Evolutionary conservation across 345 rosid species (phyloP).

Genomic region (Anacardium occidentale): DNA sequence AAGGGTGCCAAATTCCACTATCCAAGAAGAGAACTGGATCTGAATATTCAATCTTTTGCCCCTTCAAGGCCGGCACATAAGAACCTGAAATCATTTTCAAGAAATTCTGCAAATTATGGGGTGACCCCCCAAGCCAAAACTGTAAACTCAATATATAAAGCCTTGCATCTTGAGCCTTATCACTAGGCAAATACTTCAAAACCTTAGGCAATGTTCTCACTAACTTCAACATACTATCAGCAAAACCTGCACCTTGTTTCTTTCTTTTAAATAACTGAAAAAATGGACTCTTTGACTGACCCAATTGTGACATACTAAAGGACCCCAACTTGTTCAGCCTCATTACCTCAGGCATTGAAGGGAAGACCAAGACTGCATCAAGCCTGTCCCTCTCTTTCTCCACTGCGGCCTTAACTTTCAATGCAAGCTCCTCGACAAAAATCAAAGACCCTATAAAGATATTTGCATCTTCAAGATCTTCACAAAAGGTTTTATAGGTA

Average conservation of each 20-base stretch:
- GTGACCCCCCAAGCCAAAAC: conserved; percentile 99
- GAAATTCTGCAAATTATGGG: conserved; percentile 91
- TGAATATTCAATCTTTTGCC: conserved; percentile 65
- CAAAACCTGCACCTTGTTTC: conserved; percentile 93
- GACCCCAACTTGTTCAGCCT: conserved; percentile 95
- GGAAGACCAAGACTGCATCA: conserved; percentile 95
- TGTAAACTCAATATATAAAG: conserved; percentile 92
- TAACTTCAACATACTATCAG: conserved; percentile 93
- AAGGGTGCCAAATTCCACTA: conserved; percentile 94
- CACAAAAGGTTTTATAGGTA: conserved; percentile 70
- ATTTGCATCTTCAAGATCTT: conserved; percentile 87
- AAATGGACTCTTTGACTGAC: conserved; percentile 90
- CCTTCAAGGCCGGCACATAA: conserved; percentile 82
- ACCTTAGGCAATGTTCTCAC: conserved; percentile 96
- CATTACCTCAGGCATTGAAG: conserved; percentile 99
- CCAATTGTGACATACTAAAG: conserved; percentile 95
- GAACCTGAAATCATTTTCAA: conserved; percentile 92
- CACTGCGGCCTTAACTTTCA: conserved; percentile 84
- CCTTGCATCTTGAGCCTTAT: conserved; percentile 98
- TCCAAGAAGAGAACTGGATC: conserved; percentile 94
- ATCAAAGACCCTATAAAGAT: conserved; percentile 92
- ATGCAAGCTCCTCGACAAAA: conserved; percentile 90
- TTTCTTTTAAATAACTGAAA: conserved; percentile 92
- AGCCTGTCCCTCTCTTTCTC: conserved; percentile 94
- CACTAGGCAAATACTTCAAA: conserved; percentile 92